A percentile compares a stretch with the other conserved stretches of the same genome.
Conservation (phyloP, 2,329 filamentous ascomycete species). For the Scytalidium lignicola region DNA sequence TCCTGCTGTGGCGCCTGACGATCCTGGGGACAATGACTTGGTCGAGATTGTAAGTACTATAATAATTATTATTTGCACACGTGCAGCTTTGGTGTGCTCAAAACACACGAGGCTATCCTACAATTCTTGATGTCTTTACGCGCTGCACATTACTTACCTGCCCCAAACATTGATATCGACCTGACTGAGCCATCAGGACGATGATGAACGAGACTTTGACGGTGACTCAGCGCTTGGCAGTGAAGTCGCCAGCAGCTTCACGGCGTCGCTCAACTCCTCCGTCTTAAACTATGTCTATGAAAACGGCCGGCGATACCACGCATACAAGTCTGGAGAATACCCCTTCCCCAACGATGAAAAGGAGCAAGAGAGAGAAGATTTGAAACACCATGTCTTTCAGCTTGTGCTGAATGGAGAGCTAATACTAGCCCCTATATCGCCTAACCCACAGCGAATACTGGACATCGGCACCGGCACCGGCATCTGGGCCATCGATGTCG, state of each 20-base stretch:
- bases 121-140: too few relatives aligned
- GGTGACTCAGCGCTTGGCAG: constrained; percentile 1
- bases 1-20: too few relatives aligned
- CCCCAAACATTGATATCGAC: too few relatives aligned
- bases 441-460: constrained; percentile 16
- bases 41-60: too few relatives aligned
- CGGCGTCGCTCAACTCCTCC: constrained; percentile 34
- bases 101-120: too few relatives aligned
- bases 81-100: too few relatives aligned
- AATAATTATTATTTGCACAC: too few relatives aligned
- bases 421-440: constrained; percentile 11
- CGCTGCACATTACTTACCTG: too few relatives aligned
- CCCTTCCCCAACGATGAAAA: constrained; percentile 7
- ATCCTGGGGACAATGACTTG: too few relatives aligned
- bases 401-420: constrained; percentile 13
- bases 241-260: constrained; percentile 5
- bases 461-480: constrained; percentile 33
- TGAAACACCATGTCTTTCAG: constrained; percentile 9
- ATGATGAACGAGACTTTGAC: not conserved
- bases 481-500: constrained; percentile 31
- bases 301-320: constrained; percentile 42
- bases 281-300: constrained; percentile 40
- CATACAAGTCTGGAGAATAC: constrained; percentile 32
- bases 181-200: not conserved
- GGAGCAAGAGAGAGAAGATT: constrained; percentile 13